Evolutionary conservation across 176 grass and related monocot genomes (phyloP), one percentile per base, ranked within the genome.

Genomic region (Hyparrhenia diplandra): DNA sequence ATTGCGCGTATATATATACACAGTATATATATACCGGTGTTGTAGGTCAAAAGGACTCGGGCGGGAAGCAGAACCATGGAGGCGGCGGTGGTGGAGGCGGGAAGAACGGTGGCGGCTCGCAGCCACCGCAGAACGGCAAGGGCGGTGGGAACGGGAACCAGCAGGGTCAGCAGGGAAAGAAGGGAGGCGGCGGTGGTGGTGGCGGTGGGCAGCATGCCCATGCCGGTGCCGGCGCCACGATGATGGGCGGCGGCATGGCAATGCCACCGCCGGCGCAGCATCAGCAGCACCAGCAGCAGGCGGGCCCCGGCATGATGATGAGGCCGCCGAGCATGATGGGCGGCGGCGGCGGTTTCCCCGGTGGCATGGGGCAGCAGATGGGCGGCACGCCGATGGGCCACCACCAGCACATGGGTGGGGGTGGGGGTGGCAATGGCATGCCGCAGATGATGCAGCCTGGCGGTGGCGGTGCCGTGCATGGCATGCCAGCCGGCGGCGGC

Each of bases 51-150:
- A 91, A 93, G 62, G 88, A 90, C 43, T 77, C 36, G 1, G 85
- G 91, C 29, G 88, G 73, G 34, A 94, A 97, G 83, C 81, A 91
- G 59, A 67, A 78, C 59, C 80, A 91, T 41, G 73, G 80, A 11
- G 90, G 77, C 17, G 87, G 64, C 2, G 79, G 64, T 1, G 79
- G 84, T 47, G 87, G 87, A 8, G 77, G 85, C 27, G 87, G 82
- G 31, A 80, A 84, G 17, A 69, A 68, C 55, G 86, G 86, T 2
- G 83, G 76, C 13, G 87, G 74, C 0, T 80, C 55, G n/a, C 83
- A 83, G 58, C 77, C 32, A 43, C 83, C 40, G 36, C 90, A 93
- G 49, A 85, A 86, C 63, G 78, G 18, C 55, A 91, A 86, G 65
- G 91, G 85, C 18, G 89, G 85, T 54, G 79, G 62, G 10, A 76